Evolutionary conservation across 768 basidiomycete genomes (phyloP).

Genomic region (Mycena sanguinolenta): DNA sequence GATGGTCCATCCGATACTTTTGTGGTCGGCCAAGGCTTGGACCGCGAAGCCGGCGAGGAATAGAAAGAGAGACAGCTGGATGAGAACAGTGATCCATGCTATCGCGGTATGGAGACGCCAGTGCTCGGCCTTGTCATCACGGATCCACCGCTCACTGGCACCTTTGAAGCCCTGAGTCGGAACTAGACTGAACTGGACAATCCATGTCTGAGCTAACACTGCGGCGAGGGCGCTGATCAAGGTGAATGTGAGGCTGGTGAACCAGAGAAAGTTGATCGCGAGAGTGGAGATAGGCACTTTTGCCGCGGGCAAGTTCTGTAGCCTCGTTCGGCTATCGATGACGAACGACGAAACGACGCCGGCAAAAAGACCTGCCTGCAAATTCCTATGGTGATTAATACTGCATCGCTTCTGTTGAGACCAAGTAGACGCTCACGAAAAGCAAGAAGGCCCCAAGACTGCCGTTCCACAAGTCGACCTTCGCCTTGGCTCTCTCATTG

Average conservation of each 20-base stretch:
- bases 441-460: too few species aligned
- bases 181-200: conserved; percentile 15
- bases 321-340: conserved; percentile 7
- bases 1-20: conserved; percentile 11
- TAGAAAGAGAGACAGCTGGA: conserved; percentile 13
- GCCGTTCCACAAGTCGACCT: conserved; percentile 14
- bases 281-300: neutral
- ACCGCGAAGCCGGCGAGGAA: conserved; percentile 16
- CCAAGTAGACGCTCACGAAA: neutral
- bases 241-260: too few species aligned
- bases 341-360: conserved; percentile 18
- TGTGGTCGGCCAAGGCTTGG: neutral
- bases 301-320: neutral
- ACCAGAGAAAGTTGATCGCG: too few species aligned
- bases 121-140: too few species aligned
- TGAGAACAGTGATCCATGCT: conserved; percentile 10
- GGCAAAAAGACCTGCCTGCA: conserved; percentile 18
- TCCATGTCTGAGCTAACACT: conserved; percentile 19
- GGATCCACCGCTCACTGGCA: conserved; percentile 1
- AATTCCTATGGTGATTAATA: neutral
- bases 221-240: conserved; percentile 22
- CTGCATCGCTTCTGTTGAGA: neutral
- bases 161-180: conserved; percentile 8
- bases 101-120: conserved; percentile 14
- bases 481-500: conserved; percentile 12